A percentile compares a stretch with the other conserved stretches of the same genome.
Conservation (phyloP, 2,329 filamentous ascomycete species). For the Sporothrix pallida region DNA sequence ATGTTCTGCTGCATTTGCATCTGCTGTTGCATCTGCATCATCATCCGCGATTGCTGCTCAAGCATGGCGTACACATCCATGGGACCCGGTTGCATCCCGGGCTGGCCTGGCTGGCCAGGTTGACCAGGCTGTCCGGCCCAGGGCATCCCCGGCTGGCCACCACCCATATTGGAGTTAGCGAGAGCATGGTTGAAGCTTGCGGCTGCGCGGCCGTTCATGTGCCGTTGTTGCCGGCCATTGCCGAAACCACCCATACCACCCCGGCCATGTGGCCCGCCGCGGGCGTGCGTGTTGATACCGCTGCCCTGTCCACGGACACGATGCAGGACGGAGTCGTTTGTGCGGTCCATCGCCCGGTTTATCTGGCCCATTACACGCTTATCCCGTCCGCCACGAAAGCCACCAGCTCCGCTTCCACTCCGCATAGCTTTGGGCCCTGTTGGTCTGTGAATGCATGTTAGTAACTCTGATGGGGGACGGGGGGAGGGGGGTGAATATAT, state of each 20-base stretch:
- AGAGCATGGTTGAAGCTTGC: constrained; percentile 58
- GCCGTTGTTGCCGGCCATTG: constrained; percentile 42
- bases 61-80: constrained; percentile 73
- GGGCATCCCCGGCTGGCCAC: constrained; percentile 43
- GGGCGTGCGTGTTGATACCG: constrained; percentile 78
- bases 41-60: constrained; percentile 86
- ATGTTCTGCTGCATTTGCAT: constrained; percentile 61
- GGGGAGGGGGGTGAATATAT: too few relatives aligned
- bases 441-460: constrained; percentile 63
- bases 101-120: constrained; percentile 51
- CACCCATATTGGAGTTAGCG: constrained; percentile 51
- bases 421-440: constrained; percentile 96
- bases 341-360: constrained; percentile 80
- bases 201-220: constrained; percentile 56
- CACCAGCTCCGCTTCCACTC: constrained; percentile 68
- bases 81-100: constrained; percentile 51
- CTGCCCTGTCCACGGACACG: constrained; percentile 75
- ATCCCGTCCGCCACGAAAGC: constrained; percentile 64
- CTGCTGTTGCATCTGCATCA: constrained; percentile 74
- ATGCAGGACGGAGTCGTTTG: constrained; percentile 76
- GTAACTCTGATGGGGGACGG: not conserved
- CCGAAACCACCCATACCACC: constrained; percentile 49
- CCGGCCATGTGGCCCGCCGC: constrained; percentile 73
- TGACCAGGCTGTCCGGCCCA: constrained; percentile 60
- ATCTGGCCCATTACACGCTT: constrained; percentile 87